Evolutionary conservation across 2,329 filamentous ascomycete genomes (phyloP), one percentile per base, ranked within the genome.

Genomic region (Aaosphaeria arxii): DNA sequence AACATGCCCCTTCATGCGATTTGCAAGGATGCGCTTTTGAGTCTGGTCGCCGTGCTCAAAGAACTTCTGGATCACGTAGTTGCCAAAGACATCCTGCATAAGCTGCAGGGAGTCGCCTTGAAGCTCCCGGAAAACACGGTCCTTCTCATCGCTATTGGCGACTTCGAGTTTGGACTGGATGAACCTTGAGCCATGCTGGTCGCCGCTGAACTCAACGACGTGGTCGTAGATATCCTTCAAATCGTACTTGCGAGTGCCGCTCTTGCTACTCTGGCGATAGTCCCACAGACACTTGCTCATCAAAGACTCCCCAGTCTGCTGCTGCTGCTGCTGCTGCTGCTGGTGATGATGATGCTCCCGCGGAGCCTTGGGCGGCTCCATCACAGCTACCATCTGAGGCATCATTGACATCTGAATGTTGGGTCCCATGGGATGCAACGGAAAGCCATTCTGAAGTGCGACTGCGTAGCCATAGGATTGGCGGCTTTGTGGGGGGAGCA

Each of bases 61-160:
- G 66, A 97, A 86, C 69, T 96, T 97, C 64, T 99, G 94, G 36
- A 97, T 91, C 33, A 99, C 94, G 64, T 97, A 99, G 70, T 99
- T 99, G 46, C 94, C 94, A 64, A 96, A 99, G 0, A 97, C 87
- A 67, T 97, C 94, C 41, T 87, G 92, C 90, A 96, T 96, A 42
- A 99, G 76, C 63, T 92, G 90, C 30, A 95, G 71, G 1, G 87
- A 84, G 57, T 99, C 94, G 1, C 85, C 82, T 58, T 88, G 82
- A 41, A 99, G 90, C 69, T 97, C 94, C 1, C 80, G 78, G 75
- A 96, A 97, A 1, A 97, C 82, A 47, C 86, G 85, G 31, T 95
- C 89, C 71, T 96, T 97, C 64, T 96, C 92, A 52, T 97, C 94
- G 61, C 91, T 96, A 66, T 95, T 96, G 47, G 94, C 94, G 1